These are phyloP conservation scores for Miscanthus lutarioriparius DNA, from an alignment of 176 grass and related monocot genomes.

Conservation along the genomic window DNA sequence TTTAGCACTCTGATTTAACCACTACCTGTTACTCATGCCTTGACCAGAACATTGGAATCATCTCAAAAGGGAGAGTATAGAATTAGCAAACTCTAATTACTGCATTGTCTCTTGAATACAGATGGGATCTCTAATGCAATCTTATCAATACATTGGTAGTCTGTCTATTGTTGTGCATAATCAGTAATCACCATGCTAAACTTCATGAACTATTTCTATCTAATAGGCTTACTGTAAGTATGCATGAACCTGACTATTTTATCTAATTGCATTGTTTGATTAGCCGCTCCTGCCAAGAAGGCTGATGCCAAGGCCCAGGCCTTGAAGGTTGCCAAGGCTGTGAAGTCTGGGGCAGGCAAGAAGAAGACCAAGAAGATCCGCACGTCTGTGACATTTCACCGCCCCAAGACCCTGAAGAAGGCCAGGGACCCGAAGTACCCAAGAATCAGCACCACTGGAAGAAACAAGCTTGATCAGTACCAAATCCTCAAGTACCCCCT, in stretches of 20 bases:
- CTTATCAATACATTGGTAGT: not conserved
- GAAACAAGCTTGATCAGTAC: not conserved
- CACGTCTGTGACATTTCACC: not conserved
- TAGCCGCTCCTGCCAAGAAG: not conserved
- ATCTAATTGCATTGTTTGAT: not conserved
- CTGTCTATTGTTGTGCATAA: not conserved
- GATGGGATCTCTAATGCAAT: not conserved
- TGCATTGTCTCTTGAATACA: not conserved
- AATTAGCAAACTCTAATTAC: not conserved
- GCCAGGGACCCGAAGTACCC: not conserved
- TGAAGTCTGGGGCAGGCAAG: conserved; percentile 4
- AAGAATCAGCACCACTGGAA: not conserved
- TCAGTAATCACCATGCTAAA: not conserved
- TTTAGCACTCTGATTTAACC: not conserved
- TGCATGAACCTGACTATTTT: not conserved
- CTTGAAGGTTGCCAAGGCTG: conserved; percentile 2
- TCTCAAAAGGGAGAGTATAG: not conserved
- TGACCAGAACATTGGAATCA: not conserved
- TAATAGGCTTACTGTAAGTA: not conserved
- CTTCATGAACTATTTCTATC: not conserved
- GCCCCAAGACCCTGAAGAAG: not conserved
- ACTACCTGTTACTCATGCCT: not conserved
- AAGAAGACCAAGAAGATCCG: not conserved
- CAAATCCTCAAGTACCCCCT: not conserved
- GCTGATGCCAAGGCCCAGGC: not conserved